Conservation (phyloP, 1,284 basidiomycete genomes). For the Amylostereum chailletii region DNA sequence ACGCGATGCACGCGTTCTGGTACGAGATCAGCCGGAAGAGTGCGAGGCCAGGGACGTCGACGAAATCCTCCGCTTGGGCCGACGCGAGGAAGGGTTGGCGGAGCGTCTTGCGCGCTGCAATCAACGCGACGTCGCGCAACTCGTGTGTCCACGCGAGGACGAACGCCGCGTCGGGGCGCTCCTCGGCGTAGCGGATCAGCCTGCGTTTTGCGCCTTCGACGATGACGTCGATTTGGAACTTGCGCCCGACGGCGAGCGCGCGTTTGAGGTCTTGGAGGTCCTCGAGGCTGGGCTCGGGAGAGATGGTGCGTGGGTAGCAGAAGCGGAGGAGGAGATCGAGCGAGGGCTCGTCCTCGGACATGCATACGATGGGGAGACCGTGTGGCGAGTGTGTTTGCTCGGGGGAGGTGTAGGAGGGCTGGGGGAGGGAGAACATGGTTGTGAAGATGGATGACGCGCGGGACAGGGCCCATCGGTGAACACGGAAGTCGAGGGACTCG, state of each 20-base stretch:
- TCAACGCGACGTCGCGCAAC: neutral
- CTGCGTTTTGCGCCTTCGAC: neutral
- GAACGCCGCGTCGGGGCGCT: neutral
- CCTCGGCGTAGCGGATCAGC: neutral
- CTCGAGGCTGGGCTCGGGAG: neutral
- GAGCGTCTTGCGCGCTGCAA: neutral
- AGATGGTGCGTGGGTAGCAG: conserved; percentile 24
- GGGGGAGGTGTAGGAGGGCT: conserved; percentile 2
- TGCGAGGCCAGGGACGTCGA: neutral
- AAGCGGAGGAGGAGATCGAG: conserved; percentile 26
- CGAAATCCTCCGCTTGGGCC: neutral
- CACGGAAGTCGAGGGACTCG: conserved; percentile 26
- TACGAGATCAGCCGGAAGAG: neutral
- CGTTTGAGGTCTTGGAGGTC: neutral
- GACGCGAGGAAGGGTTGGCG: neutral
- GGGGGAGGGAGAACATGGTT: conserved; percentile 9
- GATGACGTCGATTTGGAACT: neutral
- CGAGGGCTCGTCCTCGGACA: conserved; percentile 24
- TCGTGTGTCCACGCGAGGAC: neutral
- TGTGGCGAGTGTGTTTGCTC: conserved; percentile 6
- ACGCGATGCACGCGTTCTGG: neutral
- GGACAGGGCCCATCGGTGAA: conserved; percentile 22
- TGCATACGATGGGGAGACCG: conserved; percentile 20
- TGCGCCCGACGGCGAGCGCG: neutral
- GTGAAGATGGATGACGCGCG: conserved; percentile 26